A percentile compares a stretch with the other conserved stretches of the same genome.
phyloP scores from a whole-genome alignment of 2,329 filamentous ascomycete species.

The Claviceps maximensis region DNA sequence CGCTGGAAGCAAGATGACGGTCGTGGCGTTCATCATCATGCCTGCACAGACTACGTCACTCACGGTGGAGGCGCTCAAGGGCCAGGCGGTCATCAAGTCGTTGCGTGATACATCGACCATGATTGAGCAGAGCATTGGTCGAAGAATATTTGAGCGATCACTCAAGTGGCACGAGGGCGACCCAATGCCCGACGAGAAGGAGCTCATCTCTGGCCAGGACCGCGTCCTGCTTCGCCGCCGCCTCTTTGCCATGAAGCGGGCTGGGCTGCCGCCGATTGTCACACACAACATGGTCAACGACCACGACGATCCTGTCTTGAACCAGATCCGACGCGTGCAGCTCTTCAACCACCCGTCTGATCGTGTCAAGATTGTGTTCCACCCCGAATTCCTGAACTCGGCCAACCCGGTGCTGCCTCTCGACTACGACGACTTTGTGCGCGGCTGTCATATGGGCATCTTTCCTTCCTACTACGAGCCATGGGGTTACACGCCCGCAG shows the following conservation, averaged over 20 bases:
- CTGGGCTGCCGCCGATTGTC: conserved; percentile 82
- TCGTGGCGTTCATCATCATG: conserved; percentile 98
- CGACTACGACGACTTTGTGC: conserved; percentile 97
- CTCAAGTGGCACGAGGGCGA: conserved; percentile 93
- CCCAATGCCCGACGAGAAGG: conserved; percentile 89
- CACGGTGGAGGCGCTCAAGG: conserved; percentile 89
- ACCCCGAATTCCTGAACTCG: conserved; percentile 94
- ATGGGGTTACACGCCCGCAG: conserved; percentile 96
- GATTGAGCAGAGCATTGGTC: conserved; percentile 85
- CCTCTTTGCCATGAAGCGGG: conserved; percentile 92
- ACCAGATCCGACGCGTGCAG: conserved; percentile 90
- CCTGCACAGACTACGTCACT: conserved; percentile 90
- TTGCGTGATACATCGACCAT: conserved; percentile 84
- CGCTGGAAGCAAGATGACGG: conserved; percentile 75
- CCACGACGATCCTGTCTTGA: conserved; percentile 80
- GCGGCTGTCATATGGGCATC: conserved; percentile 87
- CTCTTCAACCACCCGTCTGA: conserved; percentile 94
- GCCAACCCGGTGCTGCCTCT: conserved; percentile 88
- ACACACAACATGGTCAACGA: conserved; percentile 99
- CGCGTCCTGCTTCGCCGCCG: conserved; percentile 83
- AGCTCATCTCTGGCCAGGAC: conserved; percentile 82
- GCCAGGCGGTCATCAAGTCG: conserved; percentile 94
- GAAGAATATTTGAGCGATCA: conserved; percentile 87
- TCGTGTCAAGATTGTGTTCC: conserved; percentile 95
- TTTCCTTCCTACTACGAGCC: conserved; percentile 98